Conservation (phyloP, 192 early-diverging fungal species). For the Coemansia sp. region DNA sequence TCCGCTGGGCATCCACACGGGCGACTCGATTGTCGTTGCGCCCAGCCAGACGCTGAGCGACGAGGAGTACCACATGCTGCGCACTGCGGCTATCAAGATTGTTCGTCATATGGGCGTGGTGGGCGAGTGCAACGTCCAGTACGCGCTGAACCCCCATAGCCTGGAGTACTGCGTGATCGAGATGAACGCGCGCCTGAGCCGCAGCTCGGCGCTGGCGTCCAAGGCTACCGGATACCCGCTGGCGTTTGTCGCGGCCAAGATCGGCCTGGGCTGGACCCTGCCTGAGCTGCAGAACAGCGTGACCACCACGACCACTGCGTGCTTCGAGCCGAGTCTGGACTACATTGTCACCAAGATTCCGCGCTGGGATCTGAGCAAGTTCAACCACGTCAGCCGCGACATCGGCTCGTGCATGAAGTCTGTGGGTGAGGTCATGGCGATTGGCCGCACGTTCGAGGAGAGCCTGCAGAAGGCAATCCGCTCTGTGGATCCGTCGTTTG, state of each 20-base stretch:
- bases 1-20: constrained; percentile 96
- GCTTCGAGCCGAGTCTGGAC: constrained; percentile 96
- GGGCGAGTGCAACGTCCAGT: constrained; percentile 98
- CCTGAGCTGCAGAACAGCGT: constrained; percentile 87
- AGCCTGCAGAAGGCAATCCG: constrained; percentile 95
- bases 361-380: constrained; percentile 96
- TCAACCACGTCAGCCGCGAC: constrained; percentile 82
- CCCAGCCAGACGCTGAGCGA: constrained; percentile 96
- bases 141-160: constrained; percentile 86
- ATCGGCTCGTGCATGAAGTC: constrained; percentile 92
- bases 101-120: constrained; percentile 95
- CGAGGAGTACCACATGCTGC: constrained; percentile 95
- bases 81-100: constrained; percentile 92
- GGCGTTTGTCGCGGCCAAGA: constrained; percentile 97
- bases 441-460: constrained; percentile 97
- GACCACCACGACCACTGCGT: constrained; percentile 91
- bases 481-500: constrained; percentile 88
- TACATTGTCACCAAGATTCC: constrained; percentile 97
- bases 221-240: constrained; percentile 98
- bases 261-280: constrained; percentile 86
- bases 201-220: constrained; percentile 84
- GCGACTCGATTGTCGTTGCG: constrained; percentile 98
- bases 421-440: constrained; percentile 99
- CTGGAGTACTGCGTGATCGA: constrained; percentile 94
- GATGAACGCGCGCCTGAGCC: constrained; percentile 94